Evolutionary conservation across 257 asterid genomes (phyloP), one percentile per base, ranked within the genome.

Genomic region (Dorcoceras hygrometricum): DNA sequence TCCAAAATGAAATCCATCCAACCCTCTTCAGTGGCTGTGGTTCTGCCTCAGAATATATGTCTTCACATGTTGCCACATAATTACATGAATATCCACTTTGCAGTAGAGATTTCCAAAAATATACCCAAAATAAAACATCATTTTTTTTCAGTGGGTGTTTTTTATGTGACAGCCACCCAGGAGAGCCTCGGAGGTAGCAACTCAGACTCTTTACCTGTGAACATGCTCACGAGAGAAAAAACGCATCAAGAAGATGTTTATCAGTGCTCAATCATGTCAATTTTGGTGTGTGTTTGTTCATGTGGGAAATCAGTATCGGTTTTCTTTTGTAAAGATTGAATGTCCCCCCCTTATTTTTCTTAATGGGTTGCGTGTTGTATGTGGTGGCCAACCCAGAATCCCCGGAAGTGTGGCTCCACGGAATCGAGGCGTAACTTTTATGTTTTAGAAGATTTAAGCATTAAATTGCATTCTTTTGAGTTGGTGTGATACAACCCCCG

Each of bases 21-120:
- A 48, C 58, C 28, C 75, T 68, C 77, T 78, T 79, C 90, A 76
- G 94, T 86, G 94, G 94, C 69, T 74, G 82, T 81, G 84, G 77
- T 74, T 26, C 39, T 66, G 57, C 69, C 80, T 48, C 32, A 20
- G 23, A 64, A 67, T 43, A 34, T 63, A 59, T 74, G 83, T 66
- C 69, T 69, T 71, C 29, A 68, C 71, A 48, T 66, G 36, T 71
- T 73, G 76, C 89, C 86, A 81, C 82, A 69, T 63, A 72, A 68
- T n/a, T n/a, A 22, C 67, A 57, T 25, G 11, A 11, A 62, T 78
- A 73, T 76, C 84, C 68, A 20, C 59, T 68, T 65, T 56, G 9
- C 48, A 32, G 23, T 34, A 12, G 32, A 43, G 7, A 16, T 46
- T 16, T 16, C 8, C 8, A 46, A 46, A 43, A 43, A 43, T 12